Base-by-base conservation (phyloP, 176 grass and related monocot genomes). In the Rhynchospora pubera region DNA sequence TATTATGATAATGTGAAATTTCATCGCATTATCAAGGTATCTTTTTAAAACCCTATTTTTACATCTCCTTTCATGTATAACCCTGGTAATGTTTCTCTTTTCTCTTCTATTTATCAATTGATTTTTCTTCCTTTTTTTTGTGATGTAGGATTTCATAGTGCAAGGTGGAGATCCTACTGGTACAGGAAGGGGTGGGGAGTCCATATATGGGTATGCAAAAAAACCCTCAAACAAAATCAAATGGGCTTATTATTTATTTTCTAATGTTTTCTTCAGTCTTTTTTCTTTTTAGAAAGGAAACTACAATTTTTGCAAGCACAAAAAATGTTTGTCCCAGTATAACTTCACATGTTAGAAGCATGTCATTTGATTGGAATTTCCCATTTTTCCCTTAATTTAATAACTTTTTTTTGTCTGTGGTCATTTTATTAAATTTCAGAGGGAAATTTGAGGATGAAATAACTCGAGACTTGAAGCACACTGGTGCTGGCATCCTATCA, bases 81-180 rank as follows among this genome's bases (percentile, higher is more conserved):
- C 47, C 6, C 30, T 12, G 3, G 18, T 12, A 65, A 14, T 42
- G 0, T 7, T 62, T 28, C 74, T 23, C 48, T 47, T 79, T 2
- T 16, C 61, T 45, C 14, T 4, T 85, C 5, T 24, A 28, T 60
- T 78, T 56, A 11, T 5, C 2, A 21, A 71, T 8, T 72, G 26
- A 83, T 16, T 16, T 2, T n/a, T n/a, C n/a, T n/a, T 59, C 79
- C 46, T 18, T 43, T 53, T 78, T 77, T 43, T 0, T 83, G 16
- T 83, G 23, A 7, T 26, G 7, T 21, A 98, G 96, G 92, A 98
- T 95, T 98, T 98, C 84, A 98, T 98, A 9, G 92, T 93, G 75
- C 96, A 95, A 93, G 96, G 96, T 66, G 92, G 92, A 62, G 96
- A 98, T 90, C 96, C 96, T 81, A 95, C 90, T 70, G 92, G 96